Evolutionary conservation across 805 yeast species (phyloP), one percentile per base, ranked within the genome.

Genomic region (Priceomyces castillae): DNA sequence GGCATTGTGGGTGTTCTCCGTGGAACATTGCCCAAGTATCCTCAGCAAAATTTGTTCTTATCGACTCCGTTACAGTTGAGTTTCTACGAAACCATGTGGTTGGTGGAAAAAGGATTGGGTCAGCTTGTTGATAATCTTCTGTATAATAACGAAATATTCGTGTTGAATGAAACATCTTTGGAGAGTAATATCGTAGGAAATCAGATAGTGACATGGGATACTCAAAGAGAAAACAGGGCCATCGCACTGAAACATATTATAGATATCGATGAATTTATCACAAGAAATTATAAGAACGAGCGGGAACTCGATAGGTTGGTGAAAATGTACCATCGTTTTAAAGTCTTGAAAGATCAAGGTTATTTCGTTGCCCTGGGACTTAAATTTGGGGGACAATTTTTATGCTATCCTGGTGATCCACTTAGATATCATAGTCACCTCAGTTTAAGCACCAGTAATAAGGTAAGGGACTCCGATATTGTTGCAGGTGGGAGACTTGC

Each of bases 361-460:
- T 84, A 73, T 59, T 78, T 68, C 44, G 51, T 86, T 14, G 74
- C 89, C 25, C 97, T 98, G 0, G 99, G 99, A 0, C 67, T 90
- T 25, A 75, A 96, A 45, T 92, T 90, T 62, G 99, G 99, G 2
- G 95, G 96, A 4, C 81, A 81, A 42, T 90, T 80, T 55, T 78
- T 94, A 44, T 90, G 90, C 1, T 92, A 92, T 51, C 98, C 97
- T 0, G 98, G 97, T 1, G 99, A 92, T 59, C 96, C 98, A 6
- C 67, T 92, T 42, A 64, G 94, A 37, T 94, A 80, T 56, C 99
- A 92, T 64, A 86, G 97, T 2, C 97, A 92, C 61, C 71, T 82
- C 49, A 82, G 87, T 4, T 85, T 87, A 2, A 77, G 78, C 38
- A 48, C 44, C 16, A 71, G 81, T 0, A 68, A 71, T 15, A 65